Base-by-base conservation (phyloP, 352 stramenopile genomes). In the Globisporangium alternatum region DNA sequence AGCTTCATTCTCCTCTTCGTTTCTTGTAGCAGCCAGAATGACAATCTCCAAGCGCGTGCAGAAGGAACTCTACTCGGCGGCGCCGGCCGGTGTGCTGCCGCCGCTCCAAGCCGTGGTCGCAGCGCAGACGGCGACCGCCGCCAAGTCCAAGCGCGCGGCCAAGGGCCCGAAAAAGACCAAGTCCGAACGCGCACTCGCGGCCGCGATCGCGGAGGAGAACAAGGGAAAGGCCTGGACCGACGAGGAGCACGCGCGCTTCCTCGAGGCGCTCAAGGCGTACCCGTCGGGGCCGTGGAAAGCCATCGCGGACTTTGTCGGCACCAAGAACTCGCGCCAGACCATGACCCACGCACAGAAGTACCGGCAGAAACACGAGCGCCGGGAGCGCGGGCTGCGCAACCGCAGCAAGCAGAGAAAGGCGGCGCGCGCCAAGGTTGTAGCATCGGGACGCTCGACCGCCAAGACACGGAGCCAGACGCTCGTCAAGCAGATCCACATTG, bases 11-110 rank as follows among this genome's bases (percentile, higher is more conserved):
- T 51, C 22, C 35, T 48, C 13, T 15, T 22, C 31, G 33, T 39
- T 1, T 49, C 9, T 3, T 30, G 3, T 12, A 31, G 10, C 35
- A 39, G 44, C 17, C 22, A 65, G 28, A 31, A 83, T 83, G 76
- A 83, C 76, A 62, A 83, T 83, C 74, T 81, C 76, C 60, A 81
- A 80, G 66, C 76, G 76, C 66, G 76, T 83, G n/a, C 76, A 83
- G 43, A 79, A 79, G 33, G 76, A 83, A 49, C 71, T 83, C 17
- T 72, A 80, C 51, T 74, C 79, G 58, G 71, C 76, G 17, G 76
- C 77, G 28, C 66, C 74, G 6, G 68, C 70, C 10, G 61, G 74
- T 25, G 55, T 74, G 48, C 69, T 83, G 31, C 59, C 68, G 55
- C 65, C 54, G 39, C 58, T 33, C 49, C 33, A 39, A 8, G 41